Evolutionary conservation across 148 eudicot genomes (phyloP).

Genomic region (Cornus suecica): DNA sequence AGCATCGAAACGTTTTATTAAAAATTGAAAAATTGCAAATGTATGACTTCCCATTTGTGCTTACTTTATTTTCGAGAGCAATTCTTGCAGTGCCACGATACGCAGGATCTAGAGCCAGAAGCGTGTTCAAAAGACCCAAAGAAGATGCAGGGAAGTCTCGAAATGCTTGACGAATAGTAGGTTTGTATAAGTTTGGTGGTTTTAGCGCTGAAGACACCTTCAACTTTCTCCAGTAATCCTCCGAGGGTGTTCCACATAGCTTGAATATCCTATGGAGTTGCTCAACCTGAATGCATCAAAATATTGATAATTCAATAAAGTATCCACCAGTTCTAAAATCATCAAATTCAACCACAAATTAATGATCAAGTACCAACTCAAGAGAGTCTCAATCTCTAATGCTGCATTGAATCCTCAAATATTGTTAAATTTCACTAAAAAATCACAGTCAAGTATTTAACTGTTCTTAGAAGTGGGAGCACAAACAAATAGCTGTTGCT

Average conservation of each 20-base stretch:
- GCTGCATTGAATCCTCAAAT: neutral
- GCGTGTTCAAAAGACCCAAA: conserved; percentile 31
- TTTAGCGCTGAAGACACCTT: conserved; percentile 35
- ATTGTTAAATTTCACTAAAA: neutral
- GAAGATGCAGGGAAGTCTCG: conserved; percentile 39
- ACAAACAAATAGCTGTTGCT: no score
- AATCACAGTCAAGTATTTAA: neutral
- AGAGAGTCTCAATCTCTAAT: neutral
- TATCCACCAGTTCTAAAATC: neutral
- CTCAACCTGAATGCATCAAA: conserved; percentile 28
- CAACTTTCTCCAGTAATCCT: conserved; percentile 35
- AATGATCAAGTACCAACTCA: neutral
- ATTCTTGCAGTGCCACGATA: conserved; percentile 34
- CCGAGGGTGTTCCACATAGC: conserved; percentile 52
- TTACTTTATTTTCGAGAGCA: conserved; percentile 37
- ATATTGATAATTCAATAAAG: neutral
- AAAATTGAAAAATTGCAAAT: no score
- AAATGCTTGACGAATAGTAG: conserved; percentile 31
- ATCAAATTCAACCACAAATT: neutral
- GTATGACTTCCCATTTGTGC: neutral
- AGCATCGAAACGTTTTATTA: no score
- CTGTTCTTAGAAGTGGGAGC: no score
- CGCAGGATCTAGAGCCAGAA: conserved; percentile 39
- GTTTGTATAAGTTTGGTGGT: conserved; percentile 40
- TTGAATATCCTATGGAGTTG: conserved; percentile 47